Percentiles rank a stretch among this genome's conserved stretches.
These are phyloP conservation scores for Kazachstania martiniae DNA, from an alignment of 805 yeast genomes.

Conservation along the genomic window DNA sequence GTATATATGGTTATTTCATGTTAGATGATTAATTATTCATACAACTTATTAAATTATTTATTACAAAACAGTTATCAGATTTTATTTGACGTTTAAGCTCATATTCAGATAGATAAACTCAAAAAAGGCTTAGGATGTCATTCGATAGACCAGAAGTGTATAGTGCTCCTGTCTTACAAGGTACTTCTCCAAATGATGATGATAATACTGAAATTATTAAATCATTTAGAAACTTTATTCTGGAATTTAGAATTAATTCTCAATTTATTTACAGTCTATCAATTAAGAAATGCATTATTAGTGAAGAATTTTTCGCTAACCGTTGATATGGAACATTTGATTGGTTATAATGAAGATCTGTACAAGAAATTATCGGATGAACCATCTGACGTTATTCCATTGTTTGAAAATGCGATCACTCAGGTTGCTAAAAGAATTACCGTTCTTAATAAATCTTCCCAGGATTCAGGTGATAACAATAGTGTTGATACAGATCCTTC, in stretches of 20 bases:
- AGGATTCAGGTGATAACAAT: conserved; percentile 4
- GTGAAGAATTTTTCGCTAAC: conserved; percentile 61
- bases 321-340: conserved; percentile 74
- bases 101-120: background rate
- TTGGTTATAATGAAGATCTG: conserved; percentile 79
- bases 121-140: conserved; percentile 36
- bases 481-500: conserved; percentile 1
- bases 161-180: conserved; percentile 79
- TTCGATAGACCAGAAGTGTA: conserved; percentile 63
- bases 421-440: conserved; percentile 72
- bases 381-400: conserved; percentile 78
- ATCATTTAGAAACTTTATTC: conserved; percentile 70
- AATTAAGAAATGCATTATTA: conserved; percentile 74
- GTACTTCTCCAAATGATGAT: conserved; percentile 57
- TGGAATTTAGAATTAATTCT: conserved; percentile 76
- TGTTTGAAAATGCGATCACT: conserved; percentile 73
- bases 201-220: conserved; percentile 57
- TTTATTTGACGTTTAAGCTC: too few relatives aligned
- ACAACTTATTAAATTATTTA: too few relatives aligned
- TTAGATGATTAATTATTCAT: too few relatives aligned
- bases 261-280: conserved; percentile 84
- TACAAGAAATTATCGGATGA: conserved; percentile 76
- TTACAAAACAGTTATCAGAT: too few relatives aligned
- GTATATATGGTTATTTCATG: too few relatives aligned
- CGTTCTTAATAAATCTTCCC: conserved; percentile 25